phyloP scores from a whole-genome alignment of 495 filamentous ascomycete species.

The Xylaria cubensis region DNA sequence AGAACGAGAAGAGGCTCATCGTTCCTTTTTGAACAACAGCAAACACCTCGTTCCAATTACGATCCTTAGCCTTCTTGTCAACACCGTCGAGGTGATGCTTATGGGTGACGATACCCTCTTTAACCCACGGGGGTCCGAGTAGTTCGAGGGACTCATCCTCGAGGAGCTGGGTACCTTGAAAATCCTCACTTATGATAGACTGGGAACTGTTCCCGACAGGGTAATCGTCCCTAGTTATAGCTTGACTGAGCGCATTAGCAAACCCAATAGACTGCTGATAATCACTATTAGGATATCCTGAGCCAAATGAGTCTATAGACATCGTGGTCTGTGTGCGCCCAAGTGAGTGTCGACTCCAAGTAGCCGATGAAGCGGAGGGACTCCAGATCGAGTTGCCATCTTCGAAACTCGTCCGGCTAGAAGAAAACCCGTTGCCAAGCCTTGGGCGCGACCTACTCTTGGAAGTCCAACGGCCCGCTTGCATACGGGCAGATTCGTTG shows the following conservation, averaged over 20 bases:
- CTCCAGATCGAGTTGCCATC: slow-evolving; percentile 91
- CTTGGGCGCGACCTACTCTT: slow-evolving; percentile 86
- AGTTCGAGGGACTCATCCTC: slow-evolving; percentile 93
- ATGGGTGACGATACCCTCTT: slow-evolving; percentile 94
- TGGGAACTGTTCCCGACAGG: slow-evolving; percentile 59
- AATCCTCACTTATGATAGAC: slow-evolving; percentile 59
- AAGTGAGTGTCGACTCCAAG: slow-evolving; percentile 93
- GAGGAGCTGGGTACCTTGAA: slow-evolving; percentile 70
- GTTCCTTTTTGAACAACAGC: slow-evolving; percentile 98
- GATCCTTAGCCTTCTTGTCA: slow-evolving; percentile 89
- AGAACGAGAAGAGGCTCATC: slow-evolving; percentile 94
- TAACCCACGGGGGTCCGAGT: slow-evolving; percentile 93
- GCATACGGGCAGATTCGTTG: slow-evolving; percentile 63
- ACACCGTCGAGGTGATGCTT: slow-evolving; percentile 92
- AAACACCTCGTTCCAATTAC: slow-evolving; percentile 94
- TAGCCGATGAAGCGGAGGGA: slow-evolving; percentile 75
- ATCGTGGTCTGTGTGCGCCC: slow-evolving; percentile 88
- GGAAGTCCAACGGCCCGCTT: slow-evolving; percentile 75
- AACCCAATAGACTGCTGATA: slow-evolving; percentile 98
- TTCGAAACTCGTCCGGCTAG: slow-evolving; percentile 91
- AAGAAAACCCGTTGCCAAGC: slow-evolving; percentile 82
- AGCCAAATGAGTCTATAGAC: slow-evolving; percentile 87
- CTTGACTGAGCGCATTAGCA: slow-evolving; percentile 94
- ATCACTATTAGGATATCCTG: slow-evolving; percentile 77
- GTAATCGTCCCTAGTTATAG: slow-evolving; percentile 92